These are phyloP conservation scores for Eucalyptus sp. DNA, from an alignment of 345 rosid genomes.

Conservation along the genomic window DNA sequence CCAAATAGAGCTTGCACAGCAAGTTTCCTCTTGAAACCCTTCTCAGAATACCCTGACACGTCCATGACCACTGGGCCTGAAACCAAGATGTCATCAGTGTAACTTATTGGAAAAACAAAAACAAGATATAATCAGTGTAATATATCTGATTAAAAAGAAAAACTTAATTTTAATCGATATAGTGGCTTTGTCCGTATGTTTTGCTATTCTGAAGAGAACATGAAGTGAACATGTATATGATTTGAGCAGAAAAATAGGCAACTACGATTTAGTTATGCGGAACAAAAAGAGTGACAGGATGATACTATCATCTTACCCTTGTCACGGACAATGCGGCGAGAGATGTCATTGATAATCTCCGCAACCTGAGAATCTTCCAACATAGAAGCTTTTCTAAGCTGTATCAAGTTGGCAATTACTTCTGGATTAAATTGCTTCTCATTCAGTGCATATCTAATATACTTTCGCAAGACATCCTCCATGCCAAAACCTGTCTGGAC, in stretches of 20 bases:
- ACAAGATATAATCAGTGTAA: not conserved
- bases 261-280: not conserved
- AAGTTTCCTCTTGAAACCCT: conserved; percentile 89
- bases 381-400: conserved; percentile 64
- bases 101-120: not conserved
- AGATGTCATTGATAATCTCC: conserved; percentile 73
- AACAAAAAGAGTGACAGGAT: not conserved
- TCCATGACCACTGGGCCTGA: conserved; percentile 93
- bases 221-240: not conserved
- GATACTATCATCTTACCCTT: conserved; percentile 36
- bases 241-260: not conserved
- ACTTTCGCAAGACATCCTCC: conserved; percentile 87
- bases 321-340: conserved; percentile 64
- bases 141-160: not conserved
- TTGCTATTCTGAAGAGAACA: not conserved
- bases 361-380: conserved; percentile 62
- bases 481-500: conserved; percentile 89
- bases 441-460: conserved; percentile 74
- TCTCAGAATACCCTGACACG: conserved; percentile 70
- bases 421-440: conserved; percentile 88
- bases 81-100: not conserved
- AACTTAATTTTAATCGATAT: not conserved
- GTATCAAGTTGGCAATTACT: conserved; percentile 53
- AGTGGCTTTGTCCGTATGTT: not conserved
- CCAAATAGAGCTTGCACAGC: conserved; percentile 87